Evolutionary conservation across 495 filamentous ascomycete genomes (phyloP), one percentile per base, ranked within the genome.

Genomic region (Neurospora discreta): DNA sequence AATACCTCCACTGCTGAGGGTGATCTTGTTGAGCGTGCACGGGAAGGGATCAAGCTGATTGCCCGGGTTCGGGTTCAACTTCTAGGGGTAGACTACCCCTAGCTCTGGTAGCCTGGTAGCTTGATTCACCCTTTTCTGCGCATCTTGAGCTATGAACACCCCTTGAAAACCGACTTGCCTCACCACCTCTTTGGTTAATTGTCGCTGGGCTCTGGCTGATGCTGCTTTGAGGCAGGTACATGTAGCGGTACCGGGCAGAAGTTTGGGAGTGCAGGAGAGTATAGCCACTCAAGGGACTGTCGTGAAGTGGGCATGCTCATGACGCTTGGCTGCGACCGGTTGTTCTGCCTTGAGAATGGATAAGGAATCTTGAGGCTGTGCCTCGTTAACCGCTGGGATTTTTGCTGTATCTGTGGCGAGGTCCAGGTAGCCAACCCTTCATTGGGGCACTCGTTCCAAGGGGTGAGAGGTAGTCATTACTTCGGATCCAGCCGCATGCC

Each of bases 1-100:
- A 68, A 97, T 91, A 46, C 91, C 92, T 74, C 94, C 92, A 52
- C 84, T 87, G 75, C 84, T 84, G 7, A 85, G 83, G 67, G 85
- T 85, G 77, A 85, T 81, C 75, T 85, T 83, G 73, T 85, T 84
- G 46, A 26, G n/a, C n/a, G n/a, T n/a, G 46, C 11, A n/a, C 3
- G 3, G 43, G 20, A 3, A 46, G 3, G 9, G 44, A 52, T 30
- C 46, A 4, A 8, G 23, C 11, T 30, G 30, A 16, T 16, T 5
- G 46, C 15, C 46, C 23, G 13, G 11, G 11, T 30, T 5, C 1
- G 16, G 11, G 5, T 58, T 23, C 46, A 58, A 13, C 5, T 58
- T 26, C 46, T 58, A 30, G 6, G n/a, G 0, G 7, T 42, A 18
- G 16, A 43, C 15, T 43, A n/a, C n/a, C n/a, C n/a, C 41, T 43